Base-by-base conservation (phyloP, 2,329 filamentous ascomycete genomes). In the Verticillium nubilum region DNA sequence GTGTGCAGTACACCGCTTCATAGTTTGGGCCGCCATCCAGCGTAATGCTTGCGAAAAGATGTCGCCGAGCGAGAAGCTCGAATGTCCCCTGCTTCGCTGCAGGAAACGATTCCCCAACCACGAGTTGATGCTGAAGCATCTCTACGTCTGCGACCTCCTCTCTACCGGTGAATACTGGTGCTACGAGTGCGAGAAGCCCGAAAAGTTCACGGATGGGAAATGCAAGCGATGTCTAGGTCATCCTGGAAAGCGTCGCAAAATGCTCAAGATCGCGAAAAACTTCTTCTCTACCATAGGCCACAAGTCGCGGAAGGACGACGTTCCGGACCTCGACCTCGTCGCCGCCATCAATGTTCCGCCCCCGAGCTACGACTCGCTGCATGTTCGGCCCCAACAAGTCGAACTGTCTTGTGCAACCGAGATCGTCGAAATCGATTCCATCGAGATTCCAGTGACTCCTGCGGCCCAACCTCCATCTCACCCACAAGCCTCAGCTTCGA, bases 11-110 rank as follows among this genome's bases (percentile, higher is more conserved):
- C 76, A 84, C 65, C 74, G 78, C 60, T 85, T 85, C 69, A 78
- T 85, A 64, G 79, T 81, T 57, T 85, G 82, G 82, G 78, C 76
- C 33, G 82, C 82, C 53, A 74, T 83, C 63, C 79, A 81, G 68
- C 80, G 81, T 65, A 85, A 84, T 69, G 74, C 72, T 29, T 81
- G 75, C 58, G 62, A 69, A 50, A 76, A 74, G 58, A 81, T 83
- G 74, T 77, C 75, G 9, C 67, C 73, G 26, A 75, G 74, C 64
- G 78, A 84, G 63, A 78, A 75, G 59, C 71, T 80, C 42, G 76
- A 78, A 63, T 85, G 82, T 61, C 82, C 82, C 17, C 70, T 85
- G 62, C 67, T 83, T 42, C 75, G 75, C 42, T 85, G 82, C 67
- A 76, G 77, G 52, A 76, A 78, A 64, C 76, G 70, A 9, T 83